Percentiles rank a stretch among this genome's conserved stretches.
Evolutionary conservation across 2,329 filamentous ascomycete genomes (phyloP).

Genomic region (Pochonia chlamydosporia): DNA sequence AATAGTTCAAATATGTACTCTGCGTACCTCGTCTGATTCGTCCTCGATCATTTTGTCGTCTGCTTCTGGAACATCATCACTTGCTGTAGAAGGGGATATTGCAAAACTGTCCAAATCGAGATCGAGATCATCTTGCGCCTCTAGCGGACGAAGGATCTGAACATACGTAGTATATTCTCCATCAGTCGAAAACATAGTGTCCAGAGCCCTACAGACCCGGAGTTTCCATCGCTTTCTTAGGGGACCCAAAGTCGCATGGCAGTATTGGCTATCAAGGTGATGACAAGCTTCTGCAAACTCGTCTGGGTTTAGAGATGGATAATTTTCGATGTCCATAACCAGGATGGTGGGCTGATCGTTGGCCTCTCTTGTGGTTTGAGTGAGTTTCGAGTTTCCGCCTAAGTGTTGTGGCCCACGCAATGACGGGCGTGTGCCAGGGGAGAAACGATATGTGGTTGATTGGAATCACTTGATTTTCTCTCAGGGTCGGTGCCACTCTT

Average conservation of each 20-base stretch:
- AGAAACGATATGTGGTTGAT: too few relatives aligned
- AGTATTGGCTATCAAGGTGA: constrained; percentile 53
- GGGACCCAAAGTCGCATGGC: constrained; percentile 50
- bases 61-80: constrained; percentile 17
- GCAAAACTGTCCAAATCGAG: constrained; percentile 40
- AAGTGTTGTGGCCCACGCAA: too few relatives aligned
- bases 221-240: constrained; percentile 51
- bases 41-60: constrained; percentile 47
- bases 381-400: too few relatives aligned
- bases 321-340: constrained; percentile 43
- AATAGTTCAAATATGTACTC: constrained; percentile 7
- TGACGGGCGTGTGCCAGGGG: too few relatives aligned
- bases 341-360: neutral
- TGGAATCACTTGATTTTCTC: too few relatives aligned
- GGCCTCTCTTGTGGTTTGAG: too few relatives aligned
- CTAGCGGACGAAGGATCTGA: constrained; percentile 50
- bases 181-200: constrained; percentile 34
- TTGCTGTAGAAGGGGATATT: constrained; percentile 24
- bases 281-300: constrained; percentile 64
- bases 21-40: constrained; percentile 43
- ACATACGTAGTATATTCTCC: constrained; percentile 46
- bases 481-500: too few relatives aligned
- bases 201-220: constrained; percentile 44
- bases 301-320: constrained; percentile 53
- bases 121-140: constrained; percentile 40